Conservation (phyloP, 139 green algal species). For the Tetradesmus obliquus region DNA sequence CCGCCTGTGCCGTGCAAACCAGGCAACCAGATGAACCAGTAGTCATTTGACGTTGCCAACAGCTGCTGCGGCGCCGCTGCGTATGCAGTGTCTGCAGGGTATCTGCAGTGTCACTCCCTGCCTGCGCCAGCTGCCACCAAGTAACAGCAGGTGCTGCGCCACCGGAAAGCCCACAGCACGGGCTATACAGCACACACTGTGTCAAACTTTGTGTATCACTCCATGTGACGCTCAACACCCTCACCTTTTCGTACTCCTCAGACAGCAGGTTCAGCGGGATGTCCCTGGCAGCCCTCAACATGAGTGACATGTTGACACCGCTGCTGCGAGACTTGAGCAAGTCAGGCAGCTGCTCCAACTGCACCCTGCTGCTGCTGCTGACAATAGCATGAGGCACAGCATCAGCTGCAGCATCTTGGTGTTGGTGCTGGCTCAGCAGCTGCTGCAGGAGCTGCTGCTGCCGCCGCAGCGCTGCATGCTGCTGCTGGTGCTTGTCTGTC, state of each 20-base stretch:
- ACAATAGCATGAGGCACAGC: neutral
- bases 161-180: no score
- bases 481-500: neutral
- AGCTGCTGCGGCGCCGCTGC: no score
- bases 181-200: no score
- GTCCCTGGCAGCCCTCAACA: constrained; percentile 70
- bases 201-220: no score
- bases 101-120: neutral
- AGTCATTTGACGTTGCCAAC: no score
- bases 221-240: no score
- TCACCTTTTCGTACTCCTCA: constrained; percentile 73
- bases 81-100: no score
- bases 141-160: no score
- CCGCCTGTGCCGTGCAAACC: no score
- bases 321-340: constrained; percentile 20
- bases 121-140: neutral
- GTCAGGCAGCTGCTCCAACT: neutral
- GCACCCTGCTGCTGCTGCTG: neutral
- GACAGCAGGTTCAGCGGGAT: constrained; percentile 71
- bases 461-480: neutral
- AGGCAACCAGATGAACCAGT: no score
- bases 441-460: neutral
- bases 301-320: constrained; percentile 68
- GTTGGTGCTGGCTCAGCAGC: neutral
- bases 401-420: neutral